Percentiles rank a stretch among this genome's conserved stretches.
phyloP scores from a whole-genome alignment of 2,329 filamentous ascomycete species.

The Sporothrix dimorphospora region DNA sequence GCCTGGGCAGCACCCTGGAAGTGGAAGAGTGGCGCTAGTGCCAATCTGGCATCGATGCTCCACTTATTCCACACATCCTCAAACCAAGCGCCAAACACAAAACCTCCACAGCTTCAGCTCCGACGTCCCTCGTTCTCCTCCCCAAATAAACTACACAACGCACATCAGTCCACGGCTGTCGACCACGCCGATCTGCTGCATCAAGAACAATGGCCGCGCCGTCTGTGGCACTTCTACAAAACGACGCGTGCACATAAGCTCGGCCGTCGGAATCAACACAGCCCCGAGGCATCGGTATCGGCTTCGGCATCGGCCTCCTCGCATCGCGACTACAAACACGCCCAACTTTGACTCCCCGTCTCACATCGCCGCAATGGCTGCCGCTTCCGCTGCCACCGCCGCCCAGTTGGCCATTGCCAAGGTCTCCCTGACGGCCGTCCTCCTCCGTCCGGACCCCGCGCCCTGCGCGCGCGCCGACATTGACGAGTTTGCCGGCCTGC shows the following conservation, averaged over 20 bases:
- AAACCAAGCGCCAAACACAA: constrained; percentile 1
- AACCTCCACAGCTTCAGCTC: background rate
- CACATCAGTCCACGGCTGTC: background rate
- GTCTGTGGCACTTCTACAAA: background rate
- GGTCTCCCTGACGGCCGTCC: constrained; percentile 73
- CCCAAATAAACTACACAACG: background rate
- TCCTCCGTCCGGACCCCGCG: constrained; percentile 74
- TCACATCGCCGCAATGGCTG: background rate
- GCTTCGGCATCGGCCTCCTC: background rate
- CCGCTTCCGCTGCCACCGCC: constrained; percentile 46
- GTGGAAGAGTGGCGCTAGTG: background rate
- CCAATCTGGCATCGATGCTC: background rate
- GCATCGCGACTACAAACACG: background rate
- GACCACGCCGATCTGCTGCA: background rate
- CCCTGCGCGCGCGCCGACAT: constrained; percentile 71
- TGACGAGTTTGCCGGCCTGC: constrained; percentile 66
- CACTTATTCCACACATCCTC: background rate
- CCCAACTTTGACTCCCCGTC: background rate
- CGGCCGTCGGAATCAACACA: background rate
- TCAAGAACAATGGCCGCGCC: background rate
- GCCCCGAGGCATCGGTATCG: background rate
- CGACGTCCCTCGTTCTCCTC: background rate
- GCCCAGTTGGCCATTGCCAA: constrained; percentile 77
- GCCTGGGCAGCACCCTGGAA: too few relatives aligned
- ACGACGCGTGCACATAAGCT: background rate